Evolutionary conservation across 768 basidiomycete species (phyloP), one percentile per base, ranked within the genome.

Genomic region (Asterophora parasitica): DNA sequence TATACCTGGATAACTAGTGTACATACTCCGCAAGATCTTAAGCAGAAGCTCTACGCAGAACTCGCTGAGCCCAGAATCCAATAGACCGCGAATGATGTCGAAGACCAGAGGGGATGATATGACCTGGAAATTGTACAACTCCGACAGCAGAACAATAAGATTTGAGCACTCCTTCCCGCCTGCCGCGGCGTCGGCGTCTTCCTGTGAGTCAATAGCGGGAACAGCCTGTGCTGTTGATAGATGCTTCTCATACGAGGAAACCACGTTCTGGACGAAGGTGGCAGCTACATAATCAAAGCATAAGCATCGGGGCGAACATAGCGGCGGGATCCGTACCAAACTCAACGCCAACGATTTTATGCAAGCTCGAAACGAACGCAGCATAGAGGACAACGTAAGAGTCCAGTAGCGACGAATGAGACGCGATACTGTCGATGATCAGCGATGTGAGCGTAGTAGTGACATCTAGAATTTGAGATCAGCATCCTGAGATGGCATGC

Each of bases 101-200:
- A 92, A 98, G 39, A 97, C 69, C n/a, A 98, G 74, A 9, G 85
- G 69, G 48, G 83, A 91, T 2, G 90, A 90, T 44, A 98, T 79
- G 17, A 97, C 90, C 67, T 92, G 89, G 61, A 97, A 93, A 62
- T 97, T 97, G 72, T 97, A 98, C 15, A 99, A 70, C 61, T 97
- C 93, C 2, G 92, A 88, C 16, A 97, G 67, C 17, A 98, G 77
- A 1, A 90, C 80, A 34, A 95, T 76, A 28, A 99, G 68, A 62
- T 99, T 98, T 8, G 87, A 82, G 54, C 83, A 83, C 61, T 95
- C 91, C 67, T 98, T 99, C 26, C 92, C 89, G 5, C 69, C 63
- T 1, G 66, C 70, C 16, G 72, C 72, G 7, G 60, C 51, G 13
- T 59, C 59, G 2, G 4, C 13, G 58, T 56, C 1, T 61, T 52